Percentiles rank a stretch among this genome's conserved stretches.
These are phyloP conservation scores for Solanum pinnatisectum DNA, from an alignment of 257 asterid genomes.

Conservation along the genomic window DNA sequence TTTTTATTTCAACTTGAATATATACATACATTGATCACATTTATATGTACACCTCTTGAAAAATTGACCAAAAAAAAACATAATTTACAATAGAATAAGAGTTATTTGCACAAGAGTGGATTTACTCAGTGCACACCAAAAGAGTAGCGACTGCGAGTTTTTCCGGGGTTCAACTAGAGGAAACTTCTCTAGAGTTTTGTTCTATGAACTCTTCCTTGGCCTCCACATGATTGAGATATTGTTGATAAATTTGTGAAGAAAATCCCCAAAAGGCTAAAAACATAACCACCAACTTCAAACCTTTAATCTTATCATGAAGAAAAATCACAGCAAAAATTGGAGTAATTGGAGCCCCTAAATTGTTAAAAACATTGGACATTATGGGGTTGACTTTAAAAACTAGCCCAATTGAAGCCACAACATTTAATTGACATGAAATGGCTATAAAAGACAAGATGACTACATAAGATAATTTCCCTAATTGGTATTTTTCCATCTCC, in stretches of 20 bases:
- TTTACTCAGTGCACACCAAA: neutral
- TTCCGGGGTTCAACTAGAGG: neutral
- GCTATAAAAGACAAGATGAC: slow-evolving; percentile 46
- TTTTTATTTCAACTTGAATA: neutral
- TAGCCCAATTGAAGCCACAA: slow-evolving; percentile 37
- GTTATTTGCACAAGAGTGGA: neutral
- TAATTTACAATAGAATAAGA: neutral
- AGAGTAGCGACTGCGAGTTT: neutral
- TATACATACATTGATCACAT: neutral
- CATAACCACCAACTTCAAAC: slow-evolving; percentile 51
- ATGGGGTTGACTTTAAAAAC: slow-evolving; percentile 47
- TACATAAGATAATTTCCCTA: slow-evolving; percentile 38
- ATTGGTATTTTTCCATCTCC: slow-evolving; percentile 41
- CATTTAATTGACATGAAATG: slow-evolving; percentile 51
- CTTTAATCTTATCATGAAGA: slow-evolving; percentile 37
- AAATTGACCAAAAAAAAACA: neutral
- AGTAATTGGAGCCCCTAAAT: slow-evolving; percentile 50
- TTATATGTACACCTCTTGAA: neutral
- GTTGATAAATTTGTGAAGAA: slow-evolving; percentile 42
- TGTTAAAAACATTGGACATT: slow-evolving; percentile 56
- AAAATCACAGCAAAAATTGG: slow-evolving; percentile 52
- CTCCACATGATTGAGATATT: neutral
- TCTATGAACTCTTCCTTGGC: neutral
- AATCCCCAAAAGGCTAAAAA: slow-evolving; percentile 66
- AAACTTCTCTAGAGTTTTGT: neutral